Evolutionary conservation across 1,284 basidiomycete genomes (phyloP), one percentile per base, ranked within the genome.

Genomic region (Cutaneotrichosporon cutaneum): DNA sequence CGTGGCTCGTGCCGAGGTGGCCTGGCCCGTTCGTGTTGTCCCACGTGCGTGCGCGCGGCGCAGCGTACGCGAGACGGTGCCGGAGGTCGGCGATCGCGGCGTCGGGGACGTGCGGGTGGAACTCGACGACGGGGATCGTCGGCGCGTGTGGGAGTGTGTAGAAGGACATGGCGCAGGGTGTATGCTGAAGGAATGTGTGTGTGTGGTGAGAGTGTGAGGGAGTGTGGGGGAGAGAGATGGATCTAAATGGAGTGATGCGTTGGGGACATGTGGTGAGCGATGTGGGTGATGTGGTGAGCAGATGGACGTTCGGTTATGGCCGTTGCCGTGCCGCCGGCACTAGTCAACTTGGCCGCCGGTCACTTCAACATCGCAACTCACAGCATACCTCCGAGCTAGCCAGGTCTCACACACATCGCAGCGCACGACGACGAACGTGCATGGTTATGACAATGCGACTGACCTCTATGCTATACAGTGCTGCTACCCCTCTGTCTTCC

Each of bases 41-140:
- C 62, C 69, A 76, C 11, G 74, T 77, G 53, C 63, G 47, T 45
- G 62, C 68, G 35, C 59, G 69, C 33, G 63, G 56, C 24, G 69
- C 58, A 21, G 47, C 55, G 50, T 62, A 62, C 45, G 65, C 63
- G 10, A 77, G 65, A 1, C 70, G 63, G 13, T 58, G 58, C 45
- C 65, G 67, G n/a, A 76, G 68, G 47, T 75, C 71, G 26, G 70
- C 69, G 24, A 76, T 65, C n/a, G 70, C 66, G 2, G 56, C 58
- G 39, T 76, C 66, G 2, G 72, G 69, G 44, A 74, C 61, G 33
- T 63, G 36, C 7, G 68, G 57, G 11, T 42, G 63, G 66, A 72
- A 77, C 11, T 69, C 68, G 39, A 65, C 63, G 52, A 77, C 47
- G 2, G 65, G 58, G 60, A 76, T 64, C 22, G 65, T 69, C 4